Evolutionary conservation across 495 filamentous ascomycete genomes (phyloP).

Genomic region (Chaetomidium leptoderma): DNA sequence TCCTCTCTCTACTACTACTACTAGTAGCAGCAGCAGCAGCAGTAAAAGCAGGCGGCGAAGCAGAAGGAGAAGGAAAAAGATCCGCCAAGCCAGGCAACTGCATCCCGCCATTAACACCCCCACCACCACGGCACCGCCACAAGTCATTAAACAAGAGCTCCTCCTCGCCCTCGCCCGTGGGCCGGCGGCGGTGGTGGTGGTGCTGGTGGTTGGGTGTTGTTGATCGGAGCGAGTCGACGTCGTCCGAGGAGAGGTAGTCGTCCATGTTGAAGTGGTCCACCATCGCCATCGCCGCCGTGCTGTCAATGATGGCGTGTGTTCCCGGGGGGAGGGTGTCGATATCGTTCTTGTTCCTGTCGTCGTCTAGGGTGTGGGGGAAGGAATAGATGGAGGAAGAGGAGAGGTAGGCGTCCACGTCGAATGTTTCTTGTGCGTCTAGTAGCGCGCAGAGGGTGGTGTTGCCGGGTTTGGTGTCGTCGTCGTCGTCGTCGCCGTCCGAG

Average conservation of each 20-base stretch:
- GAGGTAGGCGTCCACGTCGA: conserved; percentile 15
- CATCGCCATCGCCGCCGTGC: too few relatives aligned
- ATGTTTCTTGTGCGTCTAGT: neutral
- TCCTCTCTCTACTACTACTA: neutral
- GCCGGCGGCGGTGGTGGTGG: conserved; percentile 19
- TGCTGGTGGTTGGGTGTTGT: neutral
- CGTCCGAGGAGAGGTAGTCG: conserved; percentile 39
- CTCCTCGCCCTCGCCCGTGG: conserved; percentile 38
- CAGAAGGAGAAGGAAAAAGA: neutral
- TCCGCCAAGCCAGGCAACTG: conserved; percentile 39
- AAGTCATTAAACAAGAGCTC: conserved; percentile 41
- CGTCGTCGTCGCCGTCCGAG: neutral
- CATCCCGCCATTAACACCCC: conserved; percentile 27
- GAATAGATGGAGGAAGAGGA: conserved; percentile 7
- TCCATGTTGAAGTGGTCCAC: conserved; percentile 37
- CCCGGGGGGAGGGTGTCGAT: neutral
- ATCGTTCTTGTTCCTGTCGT: conserved; percentile 18
- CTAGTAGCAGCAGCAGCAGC: neutral
- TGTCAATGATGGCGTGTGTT: neutral
- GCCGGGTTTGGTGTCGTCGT: neutral
- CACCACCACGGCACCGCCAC: too few relatives aligned
- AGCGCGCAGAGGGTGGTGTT: neutral
- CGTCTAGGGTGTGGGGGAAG: neutral
- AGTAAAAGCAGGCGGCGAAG: neutral
- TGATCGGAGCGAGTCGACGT: conserved; percentile 32